Conservation (phyloP, 371 early-diverging fungal genomes). For the Nematocida displodere region DNA sequence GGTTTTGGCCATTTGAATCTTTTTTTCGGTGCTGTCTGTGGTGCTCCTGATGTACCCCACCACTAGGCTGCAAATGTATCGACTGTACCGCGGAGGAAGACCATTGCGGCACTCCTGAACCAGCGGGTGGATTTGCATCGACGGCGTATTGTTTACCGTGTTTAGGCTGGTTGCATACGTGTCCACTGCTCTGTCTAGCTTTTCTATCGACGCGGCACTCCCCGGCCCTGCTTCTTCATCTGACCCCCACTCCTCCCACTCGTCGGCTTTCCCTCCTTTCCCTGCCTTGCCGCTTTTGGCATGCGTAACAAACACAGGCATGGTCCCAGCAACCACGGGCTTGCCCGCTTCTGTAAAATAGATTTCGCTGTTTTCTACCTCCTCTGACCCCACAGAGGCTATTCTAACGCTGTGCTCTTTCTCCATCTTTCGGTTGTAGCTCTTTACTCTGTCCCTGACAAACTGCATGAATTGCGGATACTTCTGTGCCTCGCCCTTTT, state of each 20-base stretch:
- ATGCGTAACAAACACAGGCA: not conserved
- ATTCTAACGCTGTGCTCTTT: constrained; percentile 19
- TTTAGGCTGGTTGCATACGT: not conserved
- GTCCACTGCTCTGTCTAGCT: not conserved
- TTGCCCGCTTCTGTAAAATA: constrained; percentile 4
- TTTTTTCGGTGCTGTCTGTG: constrained; percentile 23
- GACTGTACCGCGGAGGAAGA: constrained; percentile 2
- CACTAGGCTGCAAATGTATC: constrained; percentile 23
- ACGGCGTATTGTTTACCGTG: not conserved
- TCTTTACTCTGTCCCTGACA: not conserved
- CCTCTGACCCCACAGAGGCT: not conserved
- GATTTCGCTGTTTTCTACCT: not conserved
- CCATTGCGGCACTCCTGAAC: not conserved
- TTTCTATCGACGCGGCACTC: not conserved
- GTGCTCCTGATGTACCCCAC: constrained; percentile 22
- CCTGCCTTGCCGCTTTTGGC: not conserved
- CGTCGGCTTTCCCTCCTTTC: not conserved
- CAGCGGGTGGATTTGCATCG: too few species aligned
- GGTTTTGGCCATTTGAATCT: constrained; percentile 40
- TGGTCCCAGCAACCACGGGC: constrained; percentile 11
- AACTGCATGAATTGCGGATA: not conserved
- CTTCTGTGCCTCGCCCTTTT: not conserved
- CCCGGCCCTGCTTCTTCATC: not conserved
- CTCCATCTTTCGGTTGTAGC: not conserved
- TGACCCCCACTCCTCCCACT: not conserved